A percentile compares a stretch with the other conserved stretches of the same genome.
Evolutionary conservation across 2,329 filamentous ascomycete genomes (phyloP).

Genomic region (Penicillium concentricum): DNA sequence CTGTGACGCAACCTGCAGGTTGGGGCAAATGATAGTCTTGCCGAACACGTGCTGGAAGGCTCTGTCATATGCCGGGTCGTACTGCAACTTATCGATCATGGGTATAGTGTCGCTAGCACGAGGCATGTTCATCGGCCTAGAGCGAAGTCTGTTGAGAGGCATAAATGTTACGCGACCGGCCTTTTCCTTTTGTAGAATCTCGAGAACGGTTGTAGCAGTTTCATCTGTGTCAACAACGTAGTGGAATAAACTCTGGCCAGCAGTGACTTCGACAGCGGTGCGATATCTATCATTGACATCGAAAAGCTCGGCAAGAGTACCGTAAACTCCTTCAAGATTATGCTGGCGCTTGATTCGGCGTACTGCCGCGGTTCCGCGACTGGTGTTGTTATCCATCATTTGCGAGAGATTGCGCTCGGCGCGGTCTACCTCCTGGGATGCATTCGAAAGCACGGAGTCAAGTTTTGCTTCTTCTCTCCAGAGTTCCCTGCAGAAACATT

Average conservation of each 20-base stretch:
- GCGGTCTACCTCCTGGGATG: conserved; percentile 71
- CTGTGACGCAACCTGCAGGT: conserved; percentile 79
- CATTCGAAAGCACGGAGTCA: conserved; percentile 71
- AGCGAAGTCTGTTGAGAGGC: conserved; percentile 78
- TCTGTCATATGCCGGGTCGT: conserved; percentile 71
- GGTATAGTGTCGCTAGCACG: conserved; percentile 84
- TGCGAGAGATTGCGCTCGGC: conserved; percentile 76
- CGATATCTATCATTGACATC: conserved; percentile 81
- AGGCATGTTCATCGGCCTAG: conserved; percentile 72
- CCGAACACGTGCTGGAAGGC: conserved; percentile 96
- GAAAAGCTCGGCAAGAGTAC: conserved; percentile 89
- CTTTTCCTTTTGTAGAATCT: conserved; percentile 73
- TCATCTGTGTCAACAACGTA: conserved; percentile 91
- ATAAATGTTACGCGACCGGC: conserved; percentile 92
- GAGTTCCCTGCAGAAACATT: conserved; percentile 52
- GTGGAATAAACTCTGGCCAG: conserved; percentile 89
- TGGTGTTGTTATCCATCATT: conserved; percentile 86
- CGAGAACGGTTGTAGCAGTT: conserved; percentile 78
- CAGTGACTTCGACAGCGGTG: conserved; percentile 87
- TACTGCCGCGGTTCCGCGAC: conserved; percentile 81
- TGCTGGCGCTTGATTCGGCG: conserved; percentile 76
- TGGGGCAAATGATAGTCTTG: conserved; percentile 90
- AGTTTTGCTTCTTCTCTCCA: conserved; percentile 88
- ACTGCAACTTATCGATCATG: conserved; percentile 80
- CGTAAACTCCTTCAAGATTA: conserved; percentile 82